phyloP scores from a whole-genome alignment of 148 eudicot species.

The Rhododendron williamsianum region DNA sequence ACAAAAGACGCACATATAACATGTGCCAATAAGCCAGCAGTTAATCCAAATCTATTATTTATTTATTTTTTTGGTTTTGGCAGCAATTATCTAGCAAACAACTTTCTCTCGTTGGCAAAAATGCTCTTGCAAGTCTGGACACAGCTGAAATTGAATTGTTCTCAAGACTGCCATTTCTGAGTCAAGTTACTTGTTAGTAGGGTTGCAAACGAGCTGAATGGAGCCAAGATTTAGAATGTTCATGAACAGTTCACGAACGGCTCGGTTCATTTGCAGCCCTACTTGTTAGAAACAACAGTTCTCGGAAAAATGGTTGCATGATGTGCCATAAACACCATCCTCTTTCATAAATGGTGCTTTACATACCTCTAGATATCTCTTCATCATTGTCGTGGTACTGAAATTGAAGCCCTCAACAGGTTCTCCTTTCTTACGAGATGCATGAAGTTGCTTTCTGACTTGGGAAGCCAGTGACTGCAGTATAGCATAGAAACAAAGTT shows the following conservation, averaged over 20 bases:
- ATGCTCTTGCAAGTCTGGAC: background rate
- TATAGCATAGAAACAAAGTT: background rate
- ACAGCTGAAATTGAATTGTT: background rate
- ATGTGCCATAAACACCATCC: background rate
- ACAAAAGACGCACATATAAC: background rate
- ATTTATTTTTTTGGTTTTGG: background rate
- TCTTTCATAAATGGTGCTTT: background rate
- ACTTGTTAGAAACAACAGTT: background rate
- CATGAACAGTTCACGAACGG: background rate
- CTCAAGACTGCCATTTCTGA: background rate
- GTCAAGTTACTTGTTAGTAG: background rate
- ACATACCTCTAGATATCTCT: conserved; percentile 67
- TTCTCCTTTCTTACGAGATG: conserved; percentile 74
- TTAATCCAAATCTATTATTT: background rate
- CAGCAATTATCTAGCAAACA: background rate
- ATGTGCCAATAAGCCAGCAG: background rate
- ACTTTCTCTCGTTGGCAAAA: background rate
- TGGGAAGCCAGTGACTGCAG: conserved; percentile 87
- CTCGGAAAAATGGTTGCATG: background rate
- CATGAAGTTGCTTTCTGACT: conserved; percentile 93
- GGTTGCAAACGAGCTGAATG: background rate
- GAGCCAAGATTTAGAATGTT: background rate
- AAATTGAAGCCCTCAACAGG: conserved; percentile 75
- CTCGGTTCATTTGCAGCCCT: too few species aligned
- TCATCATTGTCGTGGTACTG: conserved; percentile 68